Evolutionary conservation across 352 stramenopile species (phyloP).

Genomic region (Phytophthora sansomeana): DNA sequence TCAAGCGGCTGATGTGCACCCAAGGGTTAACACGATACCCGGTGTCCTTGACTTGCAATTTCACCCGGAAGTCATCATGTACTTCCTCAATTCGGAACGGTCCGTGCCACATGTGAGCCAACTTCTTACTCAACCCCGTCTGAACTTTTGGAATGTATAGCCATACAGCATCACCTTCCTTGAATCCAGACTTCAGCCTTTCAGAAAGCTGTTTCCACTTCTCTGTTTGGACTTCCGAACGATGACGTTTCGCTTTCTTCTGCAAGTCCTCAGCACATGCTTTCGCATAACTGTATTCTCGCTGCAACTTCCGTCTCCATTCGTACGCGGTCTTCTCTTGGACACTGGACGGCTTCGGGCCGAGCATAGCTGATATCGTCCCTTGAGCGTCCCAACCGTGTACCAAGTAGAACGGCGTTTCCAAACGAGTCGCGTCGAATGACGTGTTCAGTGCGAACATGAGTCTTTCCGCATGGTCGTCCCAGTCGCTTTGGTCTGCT

Average conservation of each 20-base stretch:
- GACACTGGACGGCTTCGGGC: not conserved
- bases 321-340: not conserved
- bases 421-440: not conserved
- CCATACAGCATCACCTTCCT: no score
- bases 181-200: no score
- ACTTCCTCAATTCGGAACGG: no score
- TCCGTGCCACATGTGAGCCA: no score
- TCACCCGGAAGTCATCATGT: no score
- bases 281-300: not conserved
- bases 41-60: no score
- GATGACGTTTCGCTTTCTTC: slow-evolving; percentile 2
- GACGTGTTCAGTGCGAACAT: slow-evolving; percentile 1
- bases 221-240: no score
- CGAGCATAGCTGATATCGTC: not conserved
- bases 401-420: slow-evolving; percentile 5
- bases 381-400: not conserved
- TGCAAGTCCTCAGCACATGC: not conserved
- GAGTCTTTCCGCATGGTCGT: not conserved
- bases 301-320: not conserved
- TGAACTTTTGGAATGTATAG: no score
- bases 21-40: no score
- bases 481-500: slow-evolving; percentile 4
- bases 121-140: no score
- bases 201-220: no score
- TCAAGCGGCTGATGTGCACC: no score